Evolutionary conservation across 2,329 filamentous ascomycete species (phyloP).

Genomic region (Purpureocillium takamizusanense): DNA sequence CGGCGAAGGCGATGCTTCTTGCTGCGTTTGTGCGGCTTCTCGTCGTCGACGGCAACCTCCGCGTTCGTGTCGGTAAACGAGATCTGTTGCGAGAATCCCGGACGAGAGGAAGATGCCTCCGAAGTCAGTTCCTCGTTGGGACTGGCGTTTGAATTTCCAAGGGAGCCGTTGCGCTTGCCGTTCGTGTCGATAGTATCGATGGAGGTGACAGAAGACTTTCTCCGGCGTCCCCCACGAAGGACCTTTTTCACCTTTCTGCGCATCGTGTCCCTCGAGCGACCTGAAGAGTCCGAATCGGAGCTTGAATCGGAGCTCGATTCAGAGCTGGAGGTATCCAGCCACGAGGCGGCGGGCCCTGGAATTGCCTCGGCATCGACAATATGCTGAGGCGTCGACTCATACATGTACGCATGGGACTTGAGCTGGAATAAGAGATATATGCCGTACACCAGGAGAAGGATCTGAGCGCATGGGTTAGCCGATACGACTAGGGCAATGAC

Average conservation of each 20-base stretch:
- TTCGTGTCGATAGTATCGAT: conserved; percentile 41
- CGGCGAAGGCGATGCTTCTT: conserved; percentile 27
- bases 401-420: conserved; percentile 86
- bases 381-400: conserved; percentile 84
- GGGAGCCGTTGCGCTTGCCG: conserved; percentile 30
- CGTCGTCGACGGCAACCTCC: conserved; percentile 35
- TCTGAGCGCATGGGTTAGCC: conserved; percentile 25
- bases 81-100: conserved; percentile 24
- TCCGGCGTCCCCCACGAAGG: conserved; percentile 59
- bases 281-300: conserved; percentile 58
- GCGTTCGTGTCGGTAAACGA: conserved; percentile 30
- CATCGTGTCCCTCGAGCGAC: conserved; percentile 51
- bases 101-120: conserved; percentile 28
- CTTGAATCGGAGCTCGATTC: conserved; percentile 49
- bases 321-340: conserved; percentile 63
- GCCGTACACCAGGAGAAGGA: conserved; percentile 72
- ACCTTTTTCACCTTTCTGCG: conserved; percentile 68
- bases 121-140: conserved; percentile 27
- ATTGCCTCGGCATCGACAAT: conserved; percentile 88
- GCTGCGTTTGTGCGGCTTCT: conserved; percentile 23
- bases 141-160: conserved; percentile 24
- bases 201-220: conserved; percentile 70
- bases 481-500: conserved; percentile 10
- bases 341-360: conserved; percentile 73
- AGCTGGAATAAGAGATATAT: conserved; percentile 85